Conservation (phyloP, 2,329 filamentous ascomycete genomes). For the Xylaria sp. region DNA sequence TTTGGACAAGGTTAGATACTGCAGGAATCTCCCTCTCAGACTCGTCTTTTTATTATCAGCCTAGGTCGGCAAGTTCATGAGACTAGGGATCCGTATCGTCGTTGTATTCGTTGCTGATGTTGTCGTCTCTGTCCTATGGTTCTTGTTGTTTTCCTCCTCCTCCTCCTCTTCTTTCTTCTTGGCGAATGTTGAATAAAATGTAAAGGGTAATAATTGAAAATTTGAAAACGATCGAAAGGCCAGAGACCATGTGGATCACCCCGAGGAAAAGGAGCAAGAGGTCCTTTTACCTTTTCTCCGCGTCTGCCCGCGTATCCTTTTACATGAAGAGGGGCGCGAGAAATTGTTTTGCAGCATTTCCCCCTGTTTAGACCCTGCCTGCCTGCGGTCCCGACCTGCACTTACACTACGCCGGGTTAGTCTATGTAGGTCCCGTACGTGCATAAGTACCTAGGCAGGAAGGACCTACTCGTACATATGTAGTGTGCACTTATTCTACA, state of each 20-base stretch:
- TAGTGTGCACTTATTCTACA: too few species aligned
- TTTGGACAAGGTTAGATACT: slow-evolving; percentile 11
- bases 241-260: slow-evolving; percentile 1
- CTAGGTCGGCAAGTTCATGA: background rate
- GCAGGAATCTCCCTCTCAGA: slow-evolving; percentile 1
- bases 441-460: background rate
- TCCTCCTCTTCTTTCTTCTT: background rate
- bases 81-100: background rate
- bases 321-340: slow-evolving; percentile 19
- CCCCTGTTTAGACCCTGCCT: slow-evolving; percentile 9
- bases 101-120: background rate
- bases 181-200: background rate
- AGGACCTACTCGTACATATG: too few species aligned
- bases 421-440: background rate
- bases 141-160: background rate
- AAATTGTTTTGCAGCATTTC: slow-evolving; percentile 13
- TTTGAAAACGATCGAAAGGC: slow-evolving; percentile 1
- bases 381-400: background rate
- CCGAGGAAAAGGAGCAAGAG: slow-evolving; percentile 11
- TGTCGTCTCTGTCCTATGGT: background rate
- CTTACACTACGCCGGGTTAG: background rate
- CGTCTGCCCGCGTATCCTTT: slow-evolving; percentile 14
- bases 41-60: background rate
- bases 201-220: background rate
- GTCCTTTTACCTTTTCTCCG: slow-evolving; percentile 18